A percentile compares a stretch with the other conserved stretches of the same genome.
Evolutionary conservation across 2,329 filamentous ascomycete species (phyloP).

Genomic region (Penicillium sp.): DNA sequence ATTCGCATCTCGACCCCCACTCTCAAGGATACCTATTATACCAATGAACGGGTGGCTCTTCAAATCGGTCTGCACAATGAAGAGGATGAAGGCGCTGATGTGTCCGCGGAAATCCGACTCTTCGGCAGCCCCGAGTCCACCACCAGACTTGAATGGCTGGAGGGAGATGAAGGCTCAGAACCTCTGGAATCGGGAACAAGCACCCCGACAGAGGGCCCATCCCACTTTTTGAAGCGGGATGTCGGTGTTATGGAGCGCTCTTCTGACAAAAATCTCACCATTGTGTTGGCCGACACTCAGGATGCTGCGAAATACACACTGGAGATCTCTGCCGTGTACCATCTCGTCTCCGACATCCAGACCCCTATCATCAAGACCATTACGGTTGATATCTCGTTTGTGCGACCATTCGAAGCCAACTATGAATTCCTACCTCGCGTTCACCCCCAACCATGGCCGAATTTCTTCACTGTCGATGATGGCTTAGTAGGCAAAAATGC

Average conservation of each 20-base stretch:
- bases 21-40: constrained; percentile 70
- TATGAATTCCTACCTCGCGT: constrained; percentile 80
- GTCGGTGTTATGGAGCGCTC: constrained; percentile 36
- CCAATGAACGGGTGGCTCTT: constrained; percentile 69
- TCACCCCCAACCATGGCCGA: constrained; percentile 77
- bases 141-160: constrained; percentile 47
- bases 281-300: constrained; percentile 52
- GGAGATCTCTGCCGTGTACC: constrained; percentile 70
- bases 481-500: constrained; percentile 28
- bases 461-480: constrained; percentile 66
- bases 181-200: constrained; percentile 19
- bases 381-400: constrained; percentile 65
- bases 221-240: constrained; percentile 31
- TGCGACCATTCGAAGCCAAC: constrained; percentile 83
- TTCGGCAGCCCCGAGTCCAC: constrained; percentile 53
- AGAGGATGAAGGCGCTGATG: constrained; percentile 72
- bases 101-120: constrained; percentile 65
- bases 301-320: constrained; percentile 60
- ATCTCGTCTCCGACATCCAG: constrained; percentile 70
- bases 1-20: constrained; percentile 67
- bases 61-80: constrained; percentile 70
- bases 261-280: constrained; percentile 28
- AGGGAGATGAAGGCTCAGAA: constrained; percentile 28
- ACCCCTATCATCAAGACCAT: constrained; percentile 74
- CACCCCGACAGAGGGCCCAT: constrained; percentile 26